Conservation (phyloP, 2,329 filamentous ascomycete species). For the Monosporascus cannonballus region DNA sequence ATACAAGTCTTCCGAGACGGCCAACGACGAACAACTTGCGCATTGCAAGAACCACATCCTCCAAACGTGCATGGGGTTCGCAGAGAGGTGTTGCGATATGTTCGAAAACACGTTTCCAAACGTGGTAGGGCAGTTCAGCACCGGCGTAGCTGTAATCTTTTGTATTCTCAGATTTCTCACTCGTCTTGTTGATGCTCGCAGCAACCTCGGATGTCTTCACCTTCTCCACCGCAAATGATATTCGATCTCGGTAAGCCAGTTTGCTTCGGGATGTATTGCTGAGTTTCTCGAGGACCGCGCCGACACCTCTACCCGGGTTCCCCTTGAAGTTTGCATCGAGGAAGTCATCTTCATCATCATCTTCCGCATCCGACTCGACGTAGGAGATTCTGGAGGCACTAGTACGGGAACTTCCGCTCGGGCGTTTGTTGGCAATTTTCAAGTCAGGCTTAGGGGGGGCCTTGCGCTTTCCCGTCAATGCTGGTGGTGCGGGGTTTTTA, state of each 20-base stretch:
- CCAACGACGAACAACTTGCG: constrained; percentile 53
- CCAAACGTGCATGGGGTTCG: constrained; percentile 32
- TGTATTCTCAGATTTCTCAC: not conserved
- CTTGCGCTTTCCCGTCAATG: constrained; percentile 9
- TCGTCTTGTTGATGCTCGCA: not conserved
- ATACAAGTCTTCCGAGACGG: constrained; percentile 56
- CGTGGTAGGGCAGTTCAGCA: constrained; percentile 53
- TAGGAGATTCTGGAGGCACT: constrained; percentile 2
- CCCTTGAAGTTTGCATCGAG: not conserved
- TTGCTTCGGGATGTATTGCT: not conserved
- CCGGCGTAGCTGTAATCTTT: not conserved
- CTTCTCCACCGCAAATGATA: not conserved
- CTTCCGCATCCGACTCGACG: not conserved
- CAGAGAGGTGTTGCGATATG: constrained; percentile 57
- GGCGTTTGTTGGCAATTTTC: constrained; percentile 1
- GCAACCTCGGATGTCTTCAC: not conserved
- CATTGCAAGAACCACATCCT: constrained; percentile 34
- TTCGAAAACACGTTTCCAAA: constrained; percentile 64
- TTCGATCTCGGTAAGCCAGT: not conserved
- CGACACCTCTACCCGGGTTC: not conserved
- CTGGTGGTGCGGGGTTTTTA: not conserved
- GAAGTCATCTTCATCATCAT: not conserved
- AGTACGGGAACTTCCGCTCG: constrained; percentile 2
- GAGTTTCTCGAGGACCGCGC: not conserved
- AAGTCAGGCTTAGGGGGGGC: constrained; percentile 1